These are phyloP conservation scores for Novakomyces olei DNA, from an alignment of 805 yeast genomes.

Conservation along the genomic window DNA sequence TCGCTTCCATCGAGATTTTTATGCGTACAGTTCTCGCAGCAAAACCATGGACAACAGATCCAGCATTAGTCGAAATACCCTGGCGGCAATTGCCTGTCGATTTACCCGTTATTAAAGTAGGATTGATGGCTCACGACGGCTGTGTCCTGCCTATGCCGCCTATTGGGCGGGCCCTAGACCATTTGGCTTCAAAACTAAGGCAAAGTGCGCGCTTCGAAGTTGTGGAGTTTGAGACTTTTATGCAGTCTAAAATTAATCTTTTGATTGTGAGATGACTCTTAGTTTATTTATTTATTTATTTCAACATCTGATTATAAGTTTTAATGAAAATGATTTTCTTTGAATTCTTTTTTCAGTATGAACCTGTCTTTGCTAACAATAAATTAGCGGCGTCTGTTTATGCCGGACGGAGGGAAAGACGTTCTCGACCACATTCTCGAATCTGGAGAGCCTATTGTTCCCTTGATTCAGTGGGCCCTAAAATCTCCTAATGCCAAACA, in stretches of 20 bases:
- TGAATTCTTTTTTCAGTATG: too few species aligned
- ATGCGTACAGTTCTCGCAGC: slow-evolving; percentile 19
- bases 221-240: slow-evolving; percentile 24
- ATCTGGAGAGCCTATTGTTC: background rate
- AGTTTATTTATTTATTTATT: too few species aligned
- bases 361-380: too few species aligned
- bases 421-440: background rate
- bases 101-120: too few species aligned
- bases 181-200: slow-evolving; percentile 13
- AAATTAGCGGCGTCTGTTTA: too few species aligned
- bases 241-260: slow-evolving; percentile 11
- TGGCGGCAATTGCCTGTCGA: slow-evolving; percentile 27
- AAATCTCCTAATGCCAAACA: too few species aligned
- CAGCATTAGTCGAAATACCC: slow-evolving; percentile 21
- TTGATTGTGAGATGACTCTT: background rate
- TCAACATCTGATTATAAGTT: too few species aligned
- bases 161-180: slow-evolving; percentile 23
- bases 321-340: too few species aligned
- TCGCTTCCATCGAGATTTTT: slow-evolving; percentile 29
- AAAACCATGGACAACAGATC: slow-evolving; percentile 25
- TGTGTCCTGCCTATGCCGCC: slow-evolving; percentile 29
- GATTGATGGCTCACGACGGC: slow-evolving; percentile 23
- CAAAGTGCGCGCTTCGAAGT: slow-evolving; percentile 26
- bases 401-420: background rate
- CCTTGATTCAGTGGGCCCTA: too few species aligned